phyloP scores from a whole-genome alignment of 805 yeast species.

The Zygoascus biomembranicola region DNA sequence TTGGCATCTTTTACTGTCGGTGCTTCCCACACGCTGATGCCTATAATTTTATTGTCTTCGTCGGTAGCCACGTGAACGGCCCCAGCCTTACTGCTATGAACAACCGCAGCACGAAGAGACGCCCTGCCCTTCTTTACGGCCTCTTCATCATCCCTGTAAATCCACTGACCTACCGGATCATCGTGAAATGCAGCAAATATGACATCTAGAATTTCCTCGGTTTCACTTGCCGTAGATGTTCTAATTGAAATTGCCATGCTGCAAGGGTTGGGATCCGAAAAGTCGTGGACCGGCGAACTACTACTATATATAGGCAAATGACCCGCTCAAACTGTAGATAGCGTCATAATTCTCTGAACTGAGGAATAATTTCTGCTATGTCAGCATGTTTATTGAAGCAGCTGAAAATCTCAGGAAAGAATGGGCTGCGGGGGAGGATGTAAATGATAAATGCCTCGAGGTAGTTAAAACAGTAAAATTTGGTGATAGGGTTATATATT shows the following conservation, averaged over 20 bases:
- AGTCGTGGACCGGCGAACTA: no score
- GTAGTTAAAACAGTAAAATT: no score
- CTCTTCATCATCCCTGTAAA: background rate
- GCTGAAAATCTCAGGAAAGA: no score
- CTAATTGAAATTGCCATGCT: background rate
- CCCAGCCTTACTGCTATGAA: background rate
- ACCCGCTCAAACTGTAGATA: no score
- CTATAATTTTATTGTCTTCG: background rate
- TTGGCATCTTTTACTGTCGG: background rate
- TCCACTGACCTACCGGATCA: constrained; percentile 1
- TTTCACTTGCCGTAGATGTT: background rate
- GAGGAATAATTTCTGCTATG: no score
- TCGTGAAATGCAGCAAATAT: background rate
- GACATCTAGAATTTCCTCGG: background rate
- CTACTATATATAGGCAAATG: no score
- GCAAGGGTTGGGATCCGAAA: no score
- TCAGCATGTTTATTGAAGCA: no score
- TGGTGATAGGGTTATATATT: no score
- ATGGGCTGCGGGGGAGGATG: no score
- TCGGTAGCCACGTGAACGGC: background rate
- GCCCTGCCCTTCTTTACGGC: background rate
- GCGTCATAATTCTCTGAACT: no score
- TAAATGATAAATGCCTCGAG: no score
- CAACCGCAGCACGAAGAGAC: background rate
- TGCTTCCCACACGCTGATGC: constrained; percentile 1